phyloP scores from a whole-genome alignment of 176 grass and related monocot genomes.

The Carex myosuroides region DNA sequence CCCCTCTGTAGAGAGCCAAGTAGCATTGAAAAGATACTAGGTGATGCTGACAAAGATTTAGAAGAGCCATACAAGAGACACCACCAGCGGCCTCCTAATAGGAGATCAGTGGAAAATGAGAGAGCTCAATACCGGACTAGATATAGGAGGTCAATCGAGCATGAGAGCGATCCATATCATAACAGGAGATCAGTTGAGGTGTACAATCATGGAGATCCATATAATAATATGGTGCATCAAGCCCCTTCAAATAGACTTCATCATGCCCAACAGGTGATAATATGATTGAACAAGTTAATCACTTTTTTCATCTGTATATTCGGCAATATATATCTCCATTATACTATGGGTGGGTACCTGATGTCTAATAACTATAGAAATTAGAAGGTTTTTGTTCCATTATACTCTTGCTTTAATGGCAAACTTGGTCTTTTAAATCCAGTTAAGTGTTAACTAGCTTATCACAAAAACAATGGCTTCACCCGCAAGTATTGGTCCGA shows the following conservation, averaged over 20 bases:
- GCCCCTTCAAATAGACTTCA: background rate
- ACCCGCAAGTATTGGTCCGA: background rate
- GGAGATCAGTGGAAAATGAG: conserved; percentile 26
- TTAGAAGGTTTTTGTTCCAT: too few species aligned
- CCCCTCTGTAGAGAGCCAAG: conserved; percentile 84
- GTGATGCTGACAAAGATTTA: conserved; percentile 66
- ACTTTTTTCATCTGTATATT: background rate
- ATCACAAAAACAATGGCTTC: background rate
- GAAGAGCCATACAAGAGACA: conserved; percentile 15
- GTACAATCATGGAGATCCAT: background rate
- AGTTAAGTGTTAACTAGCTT: background rate
- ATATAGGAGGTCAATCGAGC: conserved; percentile 22
- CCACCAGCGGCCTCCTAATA: conserved; percentile 22
- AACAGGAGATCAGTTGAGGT: conserved; percentile 13
- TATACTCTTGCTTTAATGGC: background rate
- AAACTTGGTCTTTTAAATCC: background rate
- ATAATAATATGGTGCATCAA: conserved; percentile 22
- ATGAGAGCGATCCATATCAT: conserved; percentile 14
- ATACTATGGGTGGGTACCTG: too few species aligned
- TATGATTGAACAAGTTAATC: background rate
- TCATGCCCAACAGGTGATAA: background rate
- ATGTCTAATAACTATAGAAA: too few species aligned
- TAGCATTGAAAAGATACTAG: conserved; percentile 97
- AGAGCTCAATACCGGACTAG: conserved; percentile 45
- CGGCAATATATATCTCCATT: too few species aligned